phyloP scores from a whole-genome alignment of 73 alveolate species.

The Paramecium caudatum region DNA sequence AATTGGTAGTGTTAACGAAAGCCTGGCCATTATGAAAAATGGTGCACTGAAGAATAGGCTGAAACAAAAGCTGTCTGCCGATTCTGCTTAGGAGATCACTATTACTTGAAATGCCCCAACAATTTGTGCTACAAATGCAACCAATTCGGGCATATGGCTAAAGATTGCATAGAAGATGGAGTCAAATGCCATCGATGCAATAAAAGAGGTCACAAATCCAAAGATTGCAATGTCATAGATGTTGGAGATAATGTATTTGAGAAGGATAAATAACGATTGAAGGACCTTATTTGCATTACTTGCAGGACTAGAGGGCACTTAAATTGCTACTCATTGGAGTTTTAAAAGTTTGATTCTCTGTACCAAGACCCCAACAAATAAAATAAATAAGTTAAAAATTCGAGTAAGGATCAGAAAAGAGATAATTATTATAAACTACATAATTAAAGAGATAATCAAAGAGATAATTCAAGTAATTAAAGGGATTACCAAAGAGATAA shows the following conservation, averaged over 20 bases:
- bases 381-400: neutral
- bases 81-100: constrained; percentile 57
- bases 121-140: constrained; percentile 60
- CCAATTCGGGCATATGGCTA: constrained; percentile 62
- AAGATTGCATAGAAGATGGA: constrained; percentile 30
- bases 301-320: constrained; percentile 14
- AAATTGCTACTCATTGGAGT: neutral
- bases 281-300: neutral
- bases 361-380: neutral
- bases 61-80: constrained; percentile 11
- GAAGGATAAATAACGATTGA: neutral
- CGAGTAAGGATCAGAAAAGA: neutral
- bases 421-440: neutral
- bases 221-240: constrained; percentile 41
- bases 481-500: neutral
- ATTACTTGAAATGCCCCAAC: constrained; percentile 46
- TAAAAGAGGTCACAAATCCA: constrained; percentile 56
- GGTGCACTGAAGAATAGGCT: constrained; percentile 63
- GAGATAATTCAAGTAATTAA: no score
- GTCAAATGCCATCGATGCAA: constrained; percentile 47
- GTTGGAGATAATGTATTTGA: constrained; percentile 22
- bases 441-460: neutral
- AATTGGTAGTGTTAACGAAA: constrained; percentile 28
- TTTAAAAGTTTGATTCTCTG: neutral
- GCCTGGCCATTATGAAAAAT: constrained; percentile 71